Evolutionary conservation across 306 rosid genomes (phyloP), one percentile per base, ranked within the genome.

Genomic region (Dryas drummondii): DNA sequence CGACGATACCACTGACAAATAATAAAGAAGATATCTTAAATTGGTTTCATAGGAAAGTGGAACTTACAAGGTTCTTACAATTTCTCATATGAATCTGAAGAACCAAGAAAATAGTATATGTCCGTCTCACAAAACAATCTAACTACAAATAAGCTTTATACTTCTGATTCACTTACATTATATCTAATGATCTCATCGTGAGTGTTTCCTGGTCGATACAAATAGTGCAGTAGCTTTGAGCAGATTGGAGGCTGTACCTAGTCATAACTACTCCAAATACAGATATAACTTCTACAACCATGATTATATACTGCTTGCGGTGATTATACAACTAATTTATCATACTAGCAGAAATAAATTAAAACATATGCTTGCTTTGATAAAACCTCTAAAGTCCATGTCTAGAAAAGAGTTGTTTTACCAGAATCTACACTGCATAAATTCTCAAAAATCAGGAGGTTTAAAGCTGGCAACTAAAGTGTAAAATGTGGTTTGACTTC

Each of bases 21-120:
- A 32, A 32, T 32, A 32, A 74, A 15, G 75, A 32, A 78, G 69
- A 61, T 64, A 51, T 27, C 60, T 50, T 14, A 65, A 19, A 53
- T 48, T 41, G 27, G 26, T 44, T 53, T 64, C 13, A 10, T 44
- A 15, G 16, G 13, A 53, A 54, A 62, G 16, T 1, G 32, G 0
- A 51, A 41, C 49, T 47, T 5, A 62, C 26, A n/a, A 62, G 45
- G 4, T 3, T 10, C 4, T 27, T 2, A 37, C 46, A 32, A 45
- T 62, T 47, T 61, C 65, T 73, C 48, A 17, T 61, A 41, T 4
- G 37, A 22, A 62, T 40, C 5, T 63, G 52, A 19, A 8, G 37
- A 45, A 76, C 63, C 45, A 64, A 48, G 16, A 64, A 4, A 37
- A 19, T 26, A 13, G 10, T n/a, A 63, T 5, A 75, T 64, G 5